phyloP scores from a whole-genome alignment of 1,284 basidiomycete genomes.

The Melanopsichium pennsylvanicum region DNA sequence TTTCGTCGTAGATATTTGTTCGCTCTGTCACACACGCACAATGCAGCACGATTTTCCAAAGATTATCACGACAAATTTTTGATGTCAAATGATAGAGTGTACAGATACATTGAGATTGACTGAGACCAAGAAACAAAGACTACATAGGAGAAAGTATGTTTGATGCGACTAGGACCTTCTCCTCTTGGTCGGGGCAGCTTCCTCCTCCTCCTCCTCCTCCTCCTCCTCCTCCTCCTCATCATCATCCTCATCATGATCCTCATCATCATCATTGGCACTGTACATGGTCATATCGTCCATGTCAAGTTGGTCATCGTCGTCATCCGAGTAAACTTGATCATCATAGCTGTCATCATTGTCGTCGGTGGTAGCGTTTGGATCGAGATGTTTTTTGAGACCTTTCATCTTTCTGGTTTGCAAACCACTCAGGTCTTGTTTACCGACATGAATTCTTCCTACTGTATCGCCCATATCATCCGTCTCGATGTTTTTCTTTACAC shows the following conservation, averaged over 20 bases:
- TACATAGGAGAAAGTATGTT: neutral
- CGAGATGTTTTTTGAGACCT: slow-evolving; percentile 73
- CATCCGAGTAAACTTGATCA: slow-evolving; percentile 16
- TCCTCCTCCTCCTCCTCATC: slow-evolving; percentile 27
- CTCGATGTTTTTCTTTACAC: slow-evolving; percentile 84
- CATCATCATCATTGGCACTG: slow-evolving; percentile 25
- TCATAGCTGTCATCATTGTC: slow-evolving; percentile 46
- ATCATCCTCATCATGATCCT: slow-evolving; percentile 28
- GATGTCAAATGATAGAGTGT: neutral
- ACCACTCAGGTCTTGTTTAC: slow-evolving; percentile 84
- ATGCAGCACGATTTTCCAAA: too few relatives aligned
- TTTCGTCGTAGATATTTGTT: neutral
- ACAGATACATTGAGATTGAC: neutral
- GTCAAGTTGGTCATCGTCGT: slow-evolving; percentile 40
- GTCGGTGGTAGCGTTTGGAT: slow-evolving; percentile 41
- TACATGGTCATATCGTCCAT: slow-evolving; percentile 49
- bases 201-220: slow-evolving; percentile 30
- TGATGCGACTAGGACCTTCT: slow-evolving; percentile 12
- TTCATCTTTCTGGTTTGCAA: slow-evolving; percentile 93
- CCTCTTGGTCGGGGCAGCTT: slow-evolving; percentile 31
- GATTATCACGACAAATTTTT: neutral
- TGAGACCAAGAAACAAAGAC: too few relatives aligned
- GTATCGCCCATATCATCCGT: slow-evolving; percentile 98
- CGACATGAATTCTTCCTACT: slow-evolving; percentile 87
- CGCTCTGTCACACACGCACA: neutral